Conservation (phyloP, 768 basidiomycete species). For the Kwoniella europaea region DNA sequence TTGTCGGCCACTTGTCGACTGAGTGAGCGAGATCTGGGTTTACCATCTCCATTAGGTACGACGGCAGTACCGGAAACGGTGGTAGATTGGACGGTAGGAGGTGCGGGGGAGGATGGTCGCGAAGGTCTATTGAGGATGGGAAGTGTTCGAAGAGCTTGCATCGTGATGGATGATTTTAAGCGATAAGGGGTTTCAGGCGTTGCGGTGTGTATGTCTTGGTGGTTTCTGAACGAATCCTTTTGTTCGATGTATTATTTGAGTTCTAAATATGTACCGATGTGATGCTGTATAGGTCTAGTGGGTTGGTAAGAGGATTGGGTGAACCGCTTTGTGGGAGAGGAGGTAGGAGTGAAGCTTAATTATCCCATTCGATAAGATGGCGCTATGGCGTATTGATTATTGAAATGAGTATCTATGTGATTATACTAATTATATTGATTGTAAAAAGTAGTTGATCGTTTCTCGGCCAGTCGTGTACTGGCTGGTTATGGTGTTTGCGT, state of each 20-base stretch:
- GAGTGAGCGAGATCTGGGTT: conserved; percentile 47
- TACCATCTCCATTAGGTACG: conserved; percentile 22
- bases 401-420: conserved; percentile 6
- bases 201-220: background rate
- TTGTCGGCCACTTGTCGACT: conserved; percentile 46
- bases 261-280: background rate
- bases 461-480: conserved; percentile 13
- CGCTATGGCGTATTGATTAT: conserved; percentile 9
- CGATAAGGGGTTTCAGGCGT: background rate
- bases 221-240: background rate
- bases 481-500: background rate
- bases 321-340: background rate
- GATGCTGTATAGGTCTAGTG: background rate
- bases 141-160: conserved; percentile 56
- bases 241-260: background rate
- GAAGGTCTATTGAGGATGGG: conserved; percentile 57
- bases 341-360: conserved; percentile 5
- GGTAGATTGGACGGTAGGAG: conserved; percentile 41
- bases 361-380: conserved; percentile 25
- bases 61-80: conserved; percentile 35
- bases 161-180: conserved; percentile 23
- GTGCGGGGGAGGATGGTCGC: conserved; percentile 55
- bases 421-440: conserved; percentile 16
- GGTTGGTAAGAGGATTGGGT: too few species aligned
- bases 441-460: background rate